These are phyloP conservation scores for Chytriomyces hyalinus DNA, from an alignment of 192 early-diverging fungal genomes.

Conservation along the genomic window DNA sequence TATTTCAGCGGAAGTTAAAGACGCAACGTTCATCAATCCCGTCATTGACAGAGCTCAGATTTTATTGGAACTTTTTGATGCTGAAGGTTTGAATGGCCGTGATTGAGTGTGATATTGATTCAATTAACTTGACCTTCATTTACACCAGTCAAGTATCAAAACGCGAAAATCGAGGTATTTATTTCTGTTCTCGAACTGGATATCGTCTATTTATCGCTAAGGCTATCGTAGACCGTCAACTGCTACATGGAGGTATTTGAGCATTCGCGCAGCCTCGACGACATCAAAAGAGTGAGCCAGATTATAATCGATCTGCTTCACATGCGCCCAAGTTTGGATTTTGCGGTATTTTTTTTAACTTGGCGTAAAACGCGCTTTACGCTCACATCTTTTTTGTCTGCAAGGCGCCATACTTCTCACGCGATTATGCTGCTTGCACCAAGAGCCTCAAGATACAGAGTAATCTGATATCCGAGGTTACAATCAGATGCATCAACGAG, in stretches of 20 bases:
- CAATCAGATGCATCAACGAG: conserved; percentile 22
- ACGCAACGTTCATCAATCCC: conserved; percentile 56
- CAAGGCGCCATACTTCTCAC: conserved; percentile 52
- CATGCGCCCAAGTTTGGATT: conserved; percentile 46
- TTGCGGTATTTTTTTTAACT: conserved; percentile 39
- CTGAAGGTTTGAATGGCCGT: conserved; percentile 18
- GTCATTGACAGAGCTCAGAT: conserved; percentile 53
- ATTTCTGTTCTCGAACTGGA: too few relatives aligned
- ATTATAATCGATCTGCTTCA: conserved; percentile 50
- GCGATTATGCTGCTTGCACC: conserved; percentile 40
- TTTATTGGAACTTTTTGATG: conserved; percentile 56
- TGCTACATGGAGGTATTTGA: conserved; percentile 59
- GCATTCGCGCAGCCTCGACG: conserved; percentile 36
- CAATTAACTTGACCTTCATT: too few relatives aligned
- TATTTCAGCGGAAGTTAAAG: conserved; percentile 47
- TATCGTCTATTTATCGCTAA: too few relatives aligned
- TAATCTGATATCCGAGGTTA: conserved; percentile 26
- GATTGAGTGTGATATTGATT: too few relatives aligned
- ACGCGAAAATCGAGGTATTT: conserved; percentile 56
- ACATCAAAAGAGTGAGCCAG: conserved; percentile 46
- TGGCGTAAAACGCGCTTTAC: background rate
- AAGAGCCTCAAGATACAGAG: conserved; percentile 49
- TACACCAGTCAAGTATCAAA: conserved; percentile 49
- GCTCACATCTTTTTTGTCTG: background rate
- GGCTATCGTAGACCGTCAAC: conserved; percentile 43